Percentiles rank a stretch among this genome's conserved stretches.
Evolutionary conservation across 805 yeast genomes (phyloP).

Genomic region (Wickerhamiella musiphila): DNA sequence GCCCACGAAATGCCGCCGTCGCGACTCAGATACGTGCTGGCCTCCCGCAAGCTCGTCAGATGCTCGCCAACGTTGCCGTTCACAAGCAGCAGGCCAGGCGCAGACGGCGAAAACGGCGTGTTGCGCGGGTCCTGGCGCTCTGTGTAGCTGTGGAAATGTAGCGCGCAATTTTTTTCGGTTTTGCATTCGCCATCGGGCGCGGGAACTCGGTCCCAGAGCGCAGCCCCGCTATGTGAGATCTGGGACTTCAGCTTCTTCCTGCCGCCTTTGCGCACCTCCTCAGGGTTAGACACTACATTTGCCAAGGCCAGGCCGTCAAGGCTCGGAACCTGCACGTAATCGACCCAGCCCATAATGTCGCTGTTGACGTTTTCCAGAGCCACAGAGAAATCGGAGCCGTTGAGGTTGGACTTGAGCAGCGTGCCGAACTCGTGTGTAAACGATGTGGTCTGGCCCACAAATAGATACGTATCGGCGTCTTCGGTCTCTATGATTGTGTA

Average conservation of each 20-base stretch:
- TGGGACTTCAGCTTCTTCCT: conserved; percentile 46
- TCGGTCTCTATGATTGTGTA: conserved; percentile 67
- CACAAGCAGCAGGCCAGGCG: conserved; percentile 76
- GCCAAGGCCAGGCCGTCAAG: conserved; percentile 71
- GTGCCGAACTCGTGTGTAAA: conserved; percentile 51
- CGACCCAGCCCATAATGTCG: conserved; percentile 58
- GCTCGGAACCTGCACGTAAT: conserved; percentile 68
- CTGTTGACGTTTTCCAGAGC: conserved; percentile 60
- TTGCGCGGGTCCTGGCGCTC: conserved; percentile 74
- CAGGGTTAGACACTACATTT: conserved; percentile 46
- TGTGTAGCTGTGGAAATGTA: conserved; percentile 79
- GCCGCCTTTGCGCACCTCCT: conserved; percentile 28
- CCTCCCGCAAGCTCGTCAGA: conserved; percentile 32
- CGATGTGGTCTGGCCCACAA: conserved; percentile 48
- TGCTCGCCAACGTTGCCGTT: conserved; percentile 77
- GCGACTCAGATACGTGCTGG: conserved; percentile 59
- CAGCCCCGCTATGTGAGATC: conserved; percentile 83
- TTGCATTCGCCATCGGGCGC: conserved; percentile 61
- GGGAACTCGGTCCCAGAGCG: conserved; percentile 54
- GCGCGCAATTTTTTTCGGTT: conserved; percentile 42
- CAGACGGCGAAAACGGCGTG: conserved; percentile 74
- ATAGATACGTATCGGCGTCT: conserved; percentile 60
- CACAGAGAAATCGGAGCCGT: conserved; percentile 72
- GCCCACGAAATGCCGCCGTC: conserved; percentile 89
- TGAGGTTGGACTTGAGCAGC: conserved; percentile 71